phyloP scores from a whole-genome alignment of 257 asterid genomes.

The Ophiorrhiza pumila region DNA sequence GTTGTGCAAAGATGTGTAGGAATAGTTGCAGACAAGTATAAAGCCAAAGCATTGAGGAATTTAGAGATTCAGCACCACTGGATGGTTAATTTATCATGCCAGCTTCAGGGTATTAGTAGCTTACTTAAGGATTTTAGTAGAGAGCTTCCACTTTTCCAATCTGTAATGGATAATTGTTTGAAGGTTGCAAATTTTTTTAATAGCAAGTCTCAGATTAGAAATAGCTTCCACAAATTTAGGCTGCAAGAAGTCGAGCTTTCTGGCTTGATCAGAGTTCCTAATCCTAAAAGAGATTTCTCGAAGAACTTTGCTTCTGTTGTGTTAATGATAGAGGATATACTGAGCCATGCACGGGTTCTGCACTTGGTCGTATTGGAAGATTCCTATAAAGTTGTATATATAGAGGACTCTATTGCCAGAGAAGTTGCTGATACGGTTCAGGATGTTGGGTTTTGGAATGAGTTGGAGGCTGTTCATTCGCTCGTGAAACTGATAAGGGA shows the following conservation, averaged over 20 bases:
- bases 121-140: slow-evolving; percentile 66
- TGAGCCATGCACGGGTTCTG: slow-evolving; percentile 53
- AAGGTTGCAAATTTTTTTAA: slow-evolving; percentile 62
- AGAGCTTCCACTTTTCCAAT: slow-evolving; percentile 61
- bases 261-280: slow-evolving; percentile 56
- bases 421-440: slow-evolving; percentile 52
- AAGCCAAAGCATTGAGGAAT: slow-evolving; percentile 62
- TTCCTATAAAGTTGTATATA: slow-evolving; percentile 47
- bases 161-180: slow-evolving; percentile 54
- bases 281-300: slow-evolving; percentile 41
- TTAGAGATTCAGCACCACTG: slow-evolving; percentile 63
- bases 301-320: slow-evolving; percentile 42
- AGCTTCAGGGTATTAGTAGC: slow-evolving; percentile 62
- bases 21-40: slow-evolving; percentile 68
- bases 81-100: slow-evolving; percentile 85
- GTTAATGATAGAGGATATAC: slow-evolving; percentile 68
- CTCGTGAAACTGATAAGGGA: slow-evolving; percentile 52
- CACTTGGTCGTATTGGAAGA: slow-evolving; percentile 61
- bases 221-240: slow-evolving; percentile 52
- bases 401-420: slow-evolving; percentile 46
- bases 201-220: slow-evolving; percentile 56
- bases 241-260: slow-evolving; percentile 51
- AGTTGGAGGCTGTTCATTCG: slow-evolving; percentile 65
- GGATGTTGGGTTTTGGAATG: slow-evolving; percentile 68
- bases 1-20: slow-evolving; percentile 60